These are phyloP conservation scores for Gnaphalium uliginosum DNA, from an alignment of 129 eudicot species.

Conservation along the genomic window DNA sequence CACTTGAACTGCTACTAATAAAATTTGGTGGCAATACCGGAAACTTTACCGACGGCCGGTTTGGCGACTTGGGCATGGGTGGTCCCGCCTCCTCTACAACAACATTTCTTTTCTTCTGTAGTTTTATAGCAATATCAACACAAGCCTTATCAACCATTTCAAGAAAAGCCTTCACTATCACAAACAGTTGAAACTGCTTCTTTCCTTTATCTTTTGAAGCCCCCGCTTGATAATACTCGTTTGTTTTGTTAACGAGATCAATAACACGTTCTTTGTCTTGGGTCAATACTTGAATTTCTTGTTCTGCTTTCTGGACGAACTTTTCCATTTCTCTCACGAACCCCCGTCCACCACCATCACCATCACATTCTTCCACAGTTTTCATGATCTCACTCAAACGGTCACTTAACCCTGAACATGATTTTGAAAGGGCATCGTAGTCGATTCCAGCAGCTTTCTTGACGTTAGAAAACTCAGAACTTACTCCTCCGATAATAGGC, in stretches of 20 bases:
- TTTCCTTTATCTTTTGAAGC: constrained; percentile 59
- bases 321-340: constrained; percentile 64
- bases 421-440: constrained; percentile 47
- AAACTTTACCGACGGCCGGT: constrained; percentile 58
- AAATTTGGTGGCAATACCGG: constrained; percentile 74
- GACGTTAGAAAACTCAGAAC: constrained; percentile 69
- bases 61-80: constrained; percentile 50
- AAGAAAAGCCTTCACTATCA: constrained; percentile 69
- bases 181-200: constrained; percentile 69
- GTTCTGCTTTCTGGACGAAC: constrained; percentile 62
- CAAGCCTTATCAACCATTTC: constrained; percentile 88
- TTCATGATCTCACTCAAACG: constrained; percentile 47
- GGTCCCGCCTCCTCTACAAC: constrained; percentile 33
- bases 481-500: constrained; percentile 87
- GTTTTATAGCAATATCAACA: constrained; percentile 70
- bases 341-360: constrained; percentile 56
- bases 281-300: constrained; percentile 47
- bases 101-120: constrained; percentile 60
- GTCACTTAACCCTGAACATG: constrained; percentile 36
- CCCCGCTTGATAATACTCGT: constrained; percentile 80
- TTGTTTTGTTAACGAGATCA: constrained; percentile 69
- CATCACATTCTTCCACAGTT: constrained; percentile 46
- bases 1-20: constrained; percentile 63
- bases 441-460: constrained; percentile 80
- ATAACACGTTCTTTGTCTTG: constrained; percentile 63